Percentiles rank a stretch among this genome's conserved stretches.
These are phyloP conservation scores for Physcomitrium patens DNA, from an alignment of 225 moss, liverwort and hornwort species.

Conservation along the genomic window DNA sequence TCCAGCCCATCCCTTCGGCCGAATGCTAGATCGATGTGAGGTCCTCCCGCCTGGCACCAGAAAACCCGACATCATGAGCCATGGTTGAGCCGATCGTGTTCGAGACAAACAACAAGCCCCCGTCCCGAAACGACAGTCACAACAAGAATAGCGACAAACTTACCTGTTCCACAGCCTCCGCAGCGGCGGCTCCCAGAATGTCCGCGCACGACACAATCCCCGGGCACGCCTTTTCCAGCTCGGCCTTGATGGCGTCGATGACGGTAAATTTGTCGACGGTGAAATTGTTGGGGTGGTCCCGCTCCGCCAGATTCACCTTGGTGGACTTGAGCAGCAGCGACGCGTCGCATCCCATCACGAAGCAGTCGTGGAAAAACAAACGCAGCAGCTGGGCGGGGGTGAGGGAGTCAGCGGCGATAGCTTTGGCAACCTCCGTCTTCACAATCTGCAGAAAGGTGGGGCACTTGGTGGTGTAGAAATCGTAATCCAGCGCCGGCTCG, in stretches of 20 bases:
- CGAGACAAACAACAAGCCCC: no score
- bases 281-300: constrained; percentile 48
- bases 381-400: constrained; percentile 50
- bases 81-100: no score
- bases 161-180: no score
- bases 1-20: constrained; percentile 12
- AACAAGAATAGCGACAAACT: no score
- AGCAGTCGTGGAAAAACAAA: constrained; percentile 77
- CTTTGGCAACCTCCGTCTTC: constrained; percentile 26
- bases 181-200: no score
- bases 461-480: constrained; percentile 41
- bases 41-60: background rate
- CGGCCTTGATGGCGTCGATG: constrained; percentile 48
- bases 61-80: no score
- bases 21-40: background rate
- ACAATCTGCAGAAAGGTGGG: constrained; percentile 39
- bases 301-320: constrained; percentile 45
- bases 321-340: constrained; percentile 61
- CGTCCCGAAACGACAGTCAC: no score
- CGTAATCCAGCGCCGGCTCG: constrained; percentile 20
- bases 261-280: constrained; percentile 41
- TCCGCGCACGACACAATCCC: no score
- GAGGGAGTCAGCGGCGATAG: constrained; percentile 31
- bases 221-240: no score
- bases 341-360: constrained; percentile 61